Evolutionary conservation across 352 stramenopile species (phyloP).

Genomic region (Salisapilia sapeloensis): DNA sequence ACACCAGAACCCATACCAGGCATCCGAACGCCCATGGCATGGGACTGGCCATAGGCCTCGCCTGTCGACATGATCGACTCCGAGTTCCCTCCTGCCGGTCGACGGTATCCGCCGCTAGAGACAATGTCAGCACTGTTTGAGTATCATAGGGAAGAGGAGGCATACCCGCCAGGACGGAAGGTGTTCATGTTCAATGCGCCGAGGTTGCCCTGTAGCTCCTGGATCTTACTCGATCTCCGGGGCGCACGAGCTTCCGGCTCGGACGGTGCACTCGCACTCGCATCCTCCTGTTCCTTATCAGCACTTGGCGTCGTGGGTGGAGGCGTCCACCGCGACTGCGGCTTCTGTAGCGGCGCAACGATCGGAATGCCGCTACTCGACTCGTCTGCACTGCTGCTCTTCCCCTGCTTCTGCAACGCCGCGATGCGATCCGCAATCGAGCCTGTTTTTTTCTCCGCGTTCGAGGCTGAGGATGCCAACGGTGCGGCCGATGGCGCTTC

Average conservation of each 20-base stretch:
- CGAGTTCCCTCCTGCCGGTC: constrained; percentile 10
- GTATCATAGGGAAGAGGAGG: constrained; percentile 3
- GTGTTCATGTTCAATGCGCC: constrained; percentile 67
- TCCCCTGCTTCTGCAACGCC: constrained; percentile 50
- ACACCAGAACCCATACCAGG: constrained; percentile 66
- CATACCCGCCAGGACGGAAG: constrained; percentile 23
- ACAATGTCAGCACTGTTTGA: constrained; percentile 4
- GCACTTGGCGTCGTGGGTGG: constrained; percentile 1
- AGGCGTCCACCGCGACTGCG: constrained; percentile 6
- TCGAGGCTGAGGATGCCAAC: constrained; percentile 6
- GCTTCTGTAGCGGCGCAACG: constrained; percentile 17
- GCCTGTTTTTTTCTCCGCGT: neutral
- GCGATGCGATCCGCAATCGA: constrained; percentile 70
- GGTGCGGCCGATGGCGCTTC: constrained; percentile 6
- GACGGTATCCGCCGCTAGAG: constrained; percentile 17
- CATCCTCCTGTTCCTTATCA: neutral
- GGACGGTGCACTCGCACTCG: constrained; percentile 4
- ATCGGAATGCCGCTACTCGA: no score
- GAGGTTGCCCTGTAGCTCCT: constrained; percentile 62
- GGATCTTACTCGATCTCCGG: constrained; percentile 31
- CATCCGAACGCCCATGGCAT: constrained; percentile 58
- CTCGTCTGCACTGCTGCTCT: no score
- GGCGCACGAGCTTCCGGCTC: constrained; percentile 11
- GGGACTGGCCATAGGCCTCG: constrained; percentile 55
- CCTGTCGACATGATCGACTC: constrained; percentile 70